Base-by-base conservation (phyloP, 805 yeast species). In the Barnettozyma sp. region DNA sequence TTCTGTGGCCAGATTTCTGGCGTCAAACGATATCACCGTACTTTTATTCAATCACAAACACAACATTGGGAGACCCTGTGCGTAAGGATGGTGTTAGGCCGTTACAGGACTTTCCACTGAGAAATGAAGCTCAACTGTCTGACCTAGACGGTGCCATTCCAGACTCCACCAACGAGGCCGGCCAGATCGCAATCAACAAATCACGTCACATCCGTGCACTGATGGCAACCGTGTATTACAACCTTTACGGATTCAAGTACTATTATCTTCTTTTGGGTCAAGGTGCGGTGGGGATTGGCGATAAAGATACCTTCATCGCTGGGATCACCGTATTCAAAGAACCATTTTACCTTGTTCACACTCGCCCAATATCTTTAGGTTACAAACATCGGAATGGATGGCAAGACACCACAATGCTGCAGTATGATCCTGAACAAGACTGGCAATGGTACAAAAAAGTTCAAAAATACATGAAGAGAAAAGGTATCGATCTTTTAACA, bases 211-310 rank as follows among this genome's bases (percentile, higher is more conserved):
- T 75, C 43, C 72, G 66, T 41, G 73, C 85, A 0, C 56, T 81
- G 29, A 49, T 81, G 19, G 60, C 81, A 27, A 65, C 82, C 6
- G 63, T 77, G 26, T 82, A 79, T 55, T 82, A 82, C 54, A 81
- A 81, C 50, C 59, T 77, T 10, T 62, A 62, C 55, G 92, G 92
- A 0, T 85, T 85, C 13, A 57, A 69, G 18, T 75, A 66, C 55
- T 82, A 76, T 54, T 82, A 81, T 50, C 83, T 82, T 17, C 56
- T 82, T 32, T 59, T 82, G 43, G 75, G 84, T 0, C 92, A 82
- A 55, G 85, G 85, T 9, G 70, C 76, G 25, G 82, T 85, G 3
- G 90, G 88, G 13, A 82, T 80, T 55, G 88, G 88, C 37, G 90
- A 82, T 52, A 81, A 81, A 50, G 88, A 82, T 44, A 79, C 88